These are phyloP conservation scores for Boletus subcaerulescens DNA, from an alignment of 768 basidiomycete genomes.

Conservation along the genomic window DNA sequence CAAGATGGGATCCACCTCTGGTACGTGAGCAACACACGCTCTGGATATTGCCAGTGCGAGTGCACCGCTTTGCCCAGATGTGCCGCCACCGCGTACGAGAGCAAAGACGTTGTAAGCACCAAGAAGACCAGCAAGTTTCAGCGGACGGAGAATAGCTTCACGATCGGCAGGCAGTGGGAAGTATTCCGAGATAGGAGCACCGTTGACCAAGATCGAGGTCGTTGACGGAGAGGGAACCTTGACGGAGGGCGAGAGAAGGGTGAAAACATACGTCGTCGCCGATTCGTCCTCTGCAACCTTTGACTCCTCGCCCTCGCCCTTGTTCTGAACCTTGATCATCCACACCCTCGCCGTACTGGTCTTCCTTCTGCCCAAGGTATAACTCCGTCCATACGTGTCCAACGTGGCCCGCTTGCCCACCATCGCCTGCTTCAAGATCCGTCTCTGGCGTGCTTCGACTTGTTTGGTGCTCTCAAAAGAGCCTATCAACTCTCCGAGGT, in stretches of 20 bases:
- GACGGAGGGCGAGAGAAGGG: slow-evolving; percentile 18
- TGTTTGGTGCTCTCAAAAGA: slow-evolving; percentile 67
- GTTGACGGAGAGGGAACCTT: slow-evolving; percentile 40
- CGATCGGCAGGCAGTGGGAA: slow-evolving; percentile 76
- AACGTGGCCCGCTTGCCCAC: slow-evolving; percentile 56
- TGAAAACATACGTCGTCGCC: slow-evolving; percentile 9
- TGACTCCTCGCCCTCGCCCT: slow-evolving; percentile 34
- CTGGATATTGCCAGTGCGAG: slow-evolving; percentile 68
- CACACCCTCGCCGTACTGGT: slow-evolving; percentile 89
- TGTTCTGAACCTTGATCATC: slow-evolving; percentile 68
- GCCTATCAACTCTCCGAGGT: slow-evolving; percentile 54
- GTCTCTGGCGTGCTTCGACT: slow-evolving; percentile 40
- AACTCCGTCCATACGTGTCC: slow-evolving; percentile 81
- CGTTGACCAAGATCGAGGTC: slow-evolving; percentile 81
- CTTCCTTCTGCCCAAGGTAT: slow-evolving; percentile 84
- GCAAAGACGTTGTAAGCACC: slow-evolving; percentile 82
- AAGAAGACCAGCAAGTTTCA: slow-evolving; percentile 78
- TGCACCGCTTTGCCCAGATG: slow-evolving; percentile 91
- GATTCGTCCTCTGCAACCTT: background rate
- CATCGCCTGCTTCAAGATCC: slow-evolving; percentile 21
- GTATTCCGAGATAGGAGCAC: slow-evolving; percentile 72
- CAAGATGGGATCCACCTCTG: slow-evolving; percentile 61
- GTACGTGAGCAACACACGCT: slow-evolving; percentile 69
- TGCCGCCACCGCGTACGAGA: slow-evolving; percentile 81
- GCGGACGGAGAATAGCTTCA: slow-evolving; percentile 76